Conservation (phyloP, 345 rosid genomes). For the Capsella bursapastoris region DNA sequence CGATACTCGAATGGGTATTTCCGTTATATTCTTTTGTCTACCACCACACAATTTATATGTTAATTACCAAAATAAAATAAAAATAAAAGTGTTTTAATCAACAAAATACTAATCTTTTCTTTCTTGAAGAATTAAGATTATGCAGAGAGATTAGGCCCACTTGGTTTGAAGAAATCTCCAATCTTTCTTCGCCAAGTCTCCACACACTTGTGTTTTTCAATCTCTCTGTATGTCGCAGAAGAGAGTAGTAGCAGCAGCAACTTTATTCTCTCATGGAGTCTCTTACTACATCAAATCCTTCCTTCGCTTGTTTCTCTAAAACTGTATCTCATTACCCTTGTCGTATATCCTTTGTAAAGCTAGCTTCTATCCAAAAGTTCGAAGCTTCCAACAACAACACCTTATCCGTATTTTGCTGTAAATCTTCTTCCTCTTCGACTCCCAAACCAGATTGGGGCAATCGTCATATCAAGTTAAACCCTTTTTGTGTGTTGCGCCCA, state of each 20-base stretch:
- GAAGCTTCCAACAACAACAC: constrained; percentile 38
- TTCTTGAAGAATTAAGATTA: neutral
- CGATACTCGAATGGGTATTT: constrained; percentile 43
- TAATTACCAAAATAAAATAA: neutral
- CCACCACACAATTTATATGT: constrained; percentile 41
- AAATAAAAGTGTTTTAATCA: neutral
- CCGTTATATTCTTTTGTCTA: constrained; percentile 42
- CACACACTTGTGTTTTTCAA: constrained; percentile 6
- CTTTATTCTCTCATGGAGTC: constrained; percentile 53
- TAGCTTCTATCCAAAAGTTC: constrained; percentile 38
- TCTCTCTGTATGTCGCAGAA: constrained; percentile 47
- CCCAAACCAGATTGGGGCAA: constrained; percentile 24
- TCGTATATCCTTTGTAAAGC: constrained; percentile 42
- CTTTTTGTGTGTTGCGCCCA: constrained; percentile 49
- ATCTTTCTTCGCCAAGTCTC: constrained; percentile 41
- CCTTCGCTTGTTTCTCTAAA: constrained; percentile 41
- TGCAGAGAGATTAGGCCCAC: constrained; percentile 6
- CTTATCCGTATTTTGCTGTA: constrained; percentile 46
- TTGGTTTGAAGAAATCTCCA: constrained; percentile 12
- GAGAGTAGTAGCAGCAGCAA: constrained; percentile 13
- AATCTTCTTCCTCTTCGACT: constrained; percentile 38
- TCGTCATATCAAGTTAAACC: constrained; percentile 37
- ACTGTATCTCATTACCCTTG: constrained; percentile 32
- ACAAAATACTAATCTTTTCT: neutral
- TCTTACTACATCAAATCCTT: constrained; percentile 45